A percentile compares a stretch with the other conserved stretches of the same genome.
These are phyloP conservation scores for Solanum ossicruentum DNA, from an alignment of 257 asterid species.

Conservation along the genomic window DNA sequence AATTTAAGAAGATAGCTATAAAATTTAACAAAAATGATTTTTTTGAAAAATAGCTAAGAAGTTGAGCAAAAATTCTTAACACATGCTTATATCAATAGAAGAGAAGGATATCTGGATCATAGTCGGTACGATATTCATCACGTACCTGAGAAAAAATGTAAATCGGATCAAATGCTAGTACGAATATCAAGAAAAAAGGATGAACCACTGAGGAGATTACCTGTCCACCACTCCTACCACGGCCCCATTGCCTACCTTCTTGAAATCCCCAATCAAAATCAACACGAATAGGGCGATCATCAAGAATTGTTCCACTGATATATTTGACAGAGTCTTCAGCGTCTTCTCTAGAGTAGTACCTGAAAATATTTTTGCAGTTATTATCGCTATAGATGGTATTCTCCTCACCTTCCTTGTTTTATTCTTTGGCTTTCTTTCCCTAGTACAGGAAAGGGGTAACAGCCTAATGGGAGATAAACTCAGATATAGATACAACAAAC, in stretches of 20 bases:
- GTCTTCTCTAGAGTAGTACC: constrained; percentile 95
- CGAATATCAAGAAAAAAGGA: not conserved
- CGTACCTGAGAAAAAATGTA: constrained; percentile 53
- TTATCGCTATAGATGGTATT: not conserved
- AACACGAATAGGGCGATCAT: constrained; percentile 98
- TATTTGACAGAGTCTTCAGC: constrained; percentile 83
- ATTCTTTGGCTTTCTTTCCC: not conserved
- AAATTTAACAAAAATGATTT: not conserved
- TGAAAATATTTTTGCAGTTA: constrained; percentile 8
- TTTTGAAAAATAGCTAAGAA: not conserved
- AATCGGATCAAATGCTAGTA: constrained; percentile 1
- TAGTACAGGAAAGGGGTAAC: not conserved
- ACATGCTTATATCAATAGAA: not conserved
- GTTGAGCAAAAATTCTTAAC: not conserved
- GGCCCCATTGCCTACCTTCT: constrained; percentile 99
- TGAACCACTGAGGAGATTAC: constrained; percentile 21
- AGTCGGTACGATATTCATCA: constrained; percentile 97
- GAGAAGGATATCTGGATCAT: constrained; percentile 98
- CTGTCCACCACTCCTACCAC: constrained; percentile 99
- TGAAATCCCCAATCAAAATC: constrained; percentile 99
- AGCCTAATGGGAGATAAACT: not conserved
- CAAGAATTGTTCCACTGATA: constrained; percentile 94
- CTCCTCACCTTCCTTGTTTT: not conserved
- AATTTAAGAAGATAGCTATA: not conserved
- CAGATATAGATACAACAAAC: not conserved